phyloP scores from a whole-genome alignment of 1,284 basidiomycete genomes.

The Tremellales sp. region DNA sequence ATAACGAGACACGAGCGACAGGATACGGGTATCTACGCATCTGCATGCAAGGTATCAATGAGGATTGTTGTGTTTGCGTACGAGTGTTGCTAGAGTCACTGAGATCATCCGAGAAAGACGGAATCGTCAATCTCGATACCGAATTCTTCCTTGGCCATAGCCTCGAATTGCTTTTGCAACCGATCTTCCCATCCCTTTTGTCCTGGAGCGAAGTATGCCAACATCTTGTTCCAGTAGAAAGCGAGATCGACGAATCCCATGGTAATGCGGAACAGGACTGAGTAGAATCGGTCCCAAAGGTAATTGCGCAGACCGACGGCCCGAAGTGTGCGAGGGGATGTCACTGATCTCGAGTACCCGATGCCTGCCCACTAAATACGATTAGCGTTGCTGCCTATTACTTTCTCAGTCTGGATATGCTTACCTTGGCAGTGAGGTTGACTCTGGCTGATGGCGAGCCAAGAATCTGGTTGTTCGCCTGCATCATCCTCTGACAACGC shows the following conservation, averaged over 20 bases:
- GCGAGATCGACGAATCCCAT: conserved; percentile 49
- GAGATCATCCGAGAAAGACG: conserved; percentile 43
- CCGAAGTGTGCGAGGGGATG: conserved; percentile 50
- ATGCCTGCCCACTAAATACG: conserved; percentile 46
- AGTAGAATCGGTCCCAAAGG: conserved; percentile 42
- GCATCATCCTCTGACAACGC: conserved; percentile 69
- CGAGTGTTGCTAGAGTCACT: too few relatives aligned
- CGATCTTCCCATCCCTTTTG: conserved; percentile 46
- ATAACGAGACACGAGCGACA: conserved; percentile 19
- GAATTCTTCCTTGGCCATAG: conserved; percentile 52
- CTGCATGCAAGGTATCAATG: too few relatives aligned
- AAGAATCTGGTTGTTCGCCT: conserved; percentile 56
- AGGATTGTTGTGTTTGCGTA: too few relatives aligned
- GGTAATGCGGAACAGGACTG: conserved; percentile 48
- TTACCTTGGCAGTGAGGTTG: conserved; percentile 66
- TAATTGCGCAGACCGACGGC: conserved; percentile 42
- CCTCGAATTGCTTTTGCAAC: conserved; percentile 45
- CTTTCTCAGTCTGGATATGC: conserved; percentile 47
- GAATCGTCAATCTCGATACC: conserved; percentile 51
- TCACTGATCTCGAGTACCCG: conserved; percentile 54
- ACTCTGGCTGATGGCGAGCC: conserved; percentile 81
- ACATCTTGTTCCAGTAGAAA: conserved; percentile 42
- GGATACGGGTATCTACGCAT: too few relatives aligned
- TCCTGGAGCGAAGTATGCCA: conserved; percentile 37
- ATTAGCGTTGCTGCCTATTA: conserved; percentile 41